phyloP scores from a whole-genome alignment of 495 filamentous ascomycete species.

The Aspergillus haitiensis region DNA sequence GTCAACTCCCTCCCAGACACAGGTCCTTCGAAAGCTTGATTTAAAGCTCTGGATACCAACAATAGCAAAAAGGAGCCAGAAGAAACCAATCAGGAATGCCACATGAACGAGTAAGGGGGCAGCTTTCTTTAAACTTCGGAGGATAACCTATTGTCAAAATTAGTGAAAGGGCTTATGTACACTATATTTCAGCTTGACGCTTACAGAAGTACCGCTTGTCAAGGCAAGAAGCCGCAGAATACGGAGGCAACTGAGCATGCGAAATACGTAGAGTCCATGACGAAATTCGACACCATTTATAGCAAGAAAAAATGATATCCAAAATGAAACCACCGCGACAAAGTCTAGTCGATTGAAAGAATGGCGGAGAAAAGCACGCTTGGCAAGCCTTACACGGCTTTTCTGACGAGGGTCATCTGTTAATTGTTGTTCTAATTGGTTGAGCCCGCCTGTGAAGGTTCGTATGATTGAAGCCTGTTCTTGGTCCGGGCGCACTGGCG shows the following conservation, averaged over 20 bases:
- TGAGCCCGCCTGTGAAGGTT: slow-evolving; percentile 73
- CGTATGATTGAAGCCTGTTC: slow-evolving; percentile 72
- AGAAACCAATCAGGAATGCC: slow-evolving; percentile 94
- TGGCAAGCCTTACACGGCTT: slow-evolving; percentile 78
- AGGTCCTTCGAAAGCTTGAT: slow-evolving; percentile 82
- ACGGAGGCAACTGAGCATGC: slow-evolving; percentile 92
- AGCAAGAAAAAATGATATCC: slow-evolving; percentile 79
- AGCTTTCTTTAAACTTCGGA: slow-evolving; percentile 92
- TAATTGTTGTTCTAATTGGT: slow-evolving; percentile 51
- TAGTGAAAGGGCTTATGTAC: neutral
- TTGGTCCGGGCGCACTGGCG: slow-evolving; percentile 37
- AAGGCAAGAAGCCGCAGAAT: slow-evolving; percentile 85
- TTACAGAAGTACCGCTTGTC: slow-evolving; percentile 84
- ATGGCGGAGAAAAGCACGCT: slow-evolving; percentile 90
- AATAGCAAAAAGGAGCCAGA: slow-evolving; percentile 98
- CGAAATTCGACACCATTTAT: slow-evolving; percentile 63
- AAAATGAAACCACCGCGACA: slow-evolving; percentile 92
- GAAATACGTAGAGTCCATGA: slow-evolving; percentile 82
- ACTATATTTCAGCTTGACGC: slow-evolving; percentile 20
- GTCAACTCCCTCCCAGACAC: slow-evolving; percentile 74
- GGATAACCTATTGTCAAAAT: slow-evolving; percentile 63
- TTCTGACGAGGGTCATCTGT: slow-evolving; percentile 72
- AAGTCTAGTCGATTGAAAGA: slow-evolving; percentile 96
- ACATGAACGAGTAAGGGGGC: slow-evolving; percentile 93
- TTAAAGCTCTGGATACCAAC: slow-evolving; percentile 98